Evolutionary conservation across 768 basidiomycete genomes (phyloP).

Genomic region (Coprinellus micaceus): DNA sequence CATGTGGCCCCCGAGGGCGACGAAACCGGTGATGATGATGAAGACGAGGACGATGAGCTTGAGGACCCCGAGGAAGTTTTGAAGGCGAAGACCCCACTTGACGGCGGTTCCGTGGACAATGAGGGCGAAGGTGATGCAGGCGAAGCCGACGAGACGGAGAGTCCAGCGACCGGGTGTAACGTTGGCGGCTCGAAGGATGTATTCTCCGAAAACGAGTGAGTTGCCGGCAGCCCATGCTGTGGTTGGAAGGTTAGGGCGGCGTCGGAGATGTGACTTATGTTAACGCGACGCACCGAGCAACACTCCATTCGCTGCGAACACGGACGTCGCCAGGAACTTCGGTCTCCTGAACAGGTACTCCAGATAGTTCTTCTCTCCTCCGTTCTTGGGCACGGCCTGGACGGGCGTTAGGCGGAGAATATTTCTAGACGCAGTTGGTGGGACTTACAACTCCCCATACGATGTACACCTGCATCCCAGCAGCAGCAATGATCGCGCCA

Average conservation of each 20-base stretch:
- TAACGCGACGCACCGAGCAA: constrained; percentile 34
- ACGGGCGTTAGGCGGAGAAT: not conserved
- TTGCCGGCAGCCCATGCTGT: constrained; percentile 41
- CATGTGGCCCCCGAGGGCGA: constrained; percentile 36
- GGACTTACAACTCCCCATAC: constrained; percentile 36
- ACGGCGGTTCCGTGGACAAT: constrained; percentile 41
- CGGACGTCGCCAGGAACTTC: constrained; percentile 50
- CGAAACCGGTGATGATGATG: constrained; percentile 47
- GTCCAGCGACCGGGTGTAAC: constrained; percentile 28
- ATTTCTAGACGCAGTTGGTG: not conserved
- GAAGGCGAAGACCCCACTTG: constrained; percentile 56
- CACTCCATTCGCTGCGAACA: constrained; percentile 52
- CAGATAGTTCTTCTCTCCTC: constrained; percentile 72
- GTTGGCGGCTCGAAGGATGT: constrained; percentile 33
- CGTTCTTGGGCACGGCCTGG: constrained; percentile 56
- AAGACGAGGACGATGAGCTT: constrained; percentile 49
- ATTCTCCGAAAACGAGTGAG: constrained; percentile 60
- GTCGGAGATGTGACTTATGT: not conserved
- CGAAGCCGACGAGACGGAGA: constrained; percentile 33
- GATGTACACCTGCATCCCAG: constrained; percentile 40
- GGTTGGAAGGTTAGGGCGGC: not conserved
- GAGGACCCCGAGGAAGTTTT: constrained; percentile 58
- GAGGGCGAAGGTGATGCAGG: constrained; percentile 33
- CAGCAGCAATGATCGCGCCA: constrained; percentile 36
- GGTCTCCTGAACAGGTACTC: constrained; percentile 59